Base-by-base conservation (phyloP, 192 early-diverging fungal species). In the Podila horticola region DNA sequence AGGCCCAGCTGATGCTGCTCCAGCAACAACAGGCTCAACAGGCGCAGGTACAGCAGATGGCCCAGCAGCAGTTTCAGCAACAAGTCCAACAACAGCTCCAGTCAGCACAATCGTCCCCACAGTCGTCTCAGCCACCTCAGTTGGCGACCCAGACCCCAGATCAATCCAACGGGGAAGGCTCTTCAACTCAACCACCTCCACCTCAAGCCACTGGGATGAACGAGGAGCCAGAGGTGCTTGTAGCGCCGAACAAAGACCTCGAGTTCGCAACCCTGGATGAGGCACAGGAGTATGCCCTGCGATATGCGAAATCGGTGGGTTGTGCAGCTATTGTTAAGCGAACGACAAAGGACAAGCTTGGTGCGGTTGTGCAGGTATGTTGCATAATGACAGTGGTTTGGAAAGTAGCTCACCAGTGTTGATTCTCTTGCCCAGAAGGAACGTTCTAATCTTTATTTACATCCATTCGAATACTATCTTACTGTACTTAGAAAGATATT, bases 271-370 rank as follows among this genome's bases (percentile, higher is more conserved):
- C 70, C 0, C 11, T 81, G 28, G 77, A 81, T 49, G 66, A 41
- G 12, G 77, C 77, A 0, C 77, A 81, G 41, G 31, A 65, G 5
- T 66, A 66, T n/a, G 77, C 77, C 2, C 62, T 73, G 57, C 60
- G 77, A 5, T 81, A 81, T 66, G 77, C 77, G 4, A 58, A 66
- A 20, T 68, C 66, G 20, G 77, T 73, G 2, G 72, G 72, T 13
- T 69, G 71, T 38, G 77, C 73, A 20, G 77, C 73, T 3, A 81
- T 81, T 38, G 71, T 81, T 10, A 81, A 81, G 58, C 70, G 77
- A 5, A 81, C 77, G 1, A 81, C 77, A 5, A 81, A 73, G 58
- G 77, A 81, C 49, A 81, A 81, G 60, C 58, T 65, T 10, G 77
- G 77, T 13, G 50, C 33, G n/a, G 70, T 81, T 45, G 77, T 81